Evolutionary conservation across 495 filamentous ascomycete species (phyloP), one percentile per base, ranked within the genome.

Genomic region (Penicillium lagena): DNA sequence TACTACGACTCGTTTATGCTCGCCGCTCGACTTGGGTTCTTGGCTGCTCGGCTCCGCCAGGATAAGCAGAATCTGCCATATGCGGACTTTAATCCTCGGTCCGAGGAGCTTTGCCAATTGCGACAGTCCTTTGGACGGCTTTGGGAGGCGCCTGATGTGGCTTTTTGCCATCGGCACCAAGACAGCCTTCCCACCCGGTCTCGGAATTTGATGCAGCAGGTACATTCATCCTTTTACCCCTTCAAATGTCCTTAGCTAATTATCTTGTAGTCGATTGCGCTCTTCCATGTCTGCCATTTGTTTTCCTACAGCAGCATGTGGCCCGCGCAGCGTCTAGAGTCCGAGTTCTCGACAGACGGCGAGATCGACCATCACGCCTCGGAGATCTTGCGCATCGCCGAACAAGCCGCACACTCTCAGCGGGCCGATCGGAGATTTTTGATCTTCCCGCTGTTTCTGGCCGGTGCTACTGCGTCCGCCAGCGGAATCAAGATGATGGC

Each of bases 401-500:
- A 68, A 32, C 46, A 47, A 12, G 58, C 55, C 9, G 51, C 55
- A 9, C 46, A 49, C 33, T 56, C 55, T 22, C 55, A 51, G 8
- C 58, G 58, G 4, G 58, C 58, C 13, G 70, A 75, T 36, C 70
- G 62, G 7, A 66, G 69, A 13, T 75, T 76, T 43, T 47, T 77
- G 29, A 63, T 77, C 0, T 81, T 83, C 53, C 78, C 79, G 0
- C 53, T 81, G 0, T 81, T 81, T 56, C 68, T 83, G 40, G 70
- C 78, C 0, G 79, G 78, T 8, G 65, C 71, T 34, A 71, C 71
- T 0, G 53, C 71, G 0, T 57, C 54, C 7, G 62, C 64, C 13
- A 56, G 58, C 12, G 61, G 59, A 0, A 62, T 73, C 9, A 78
- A 80, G 55, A 62, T 63, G 49, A 60, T 68, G 60, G 72, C 71